phyloP scores from a whole-genome alignment of 805 yeast genomes.

The Teunomyces lycoperdinae region DNA sequence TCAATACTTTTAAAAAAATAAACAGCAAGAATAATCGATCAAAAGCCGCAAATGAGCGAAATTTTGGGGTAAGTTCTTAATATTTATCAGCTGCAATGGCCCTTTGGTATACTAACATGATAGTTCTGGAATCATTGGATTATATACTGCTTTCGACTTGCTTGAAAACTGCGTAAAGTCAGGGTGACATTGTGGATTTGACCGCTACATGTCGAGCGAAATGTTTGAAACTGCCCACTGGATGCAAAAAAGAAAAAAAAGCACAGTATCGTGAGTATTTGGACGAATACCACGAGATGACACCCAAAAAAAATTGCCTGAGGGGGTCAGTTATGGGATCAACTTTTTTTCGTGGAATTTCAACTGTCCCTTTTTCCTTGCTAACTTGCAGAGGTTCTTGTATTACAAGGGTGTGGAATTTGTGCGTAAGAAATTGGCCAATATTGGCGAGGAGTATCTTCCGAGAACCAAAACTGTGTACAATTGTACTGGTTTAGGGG shows the following conservation, averaged over 20 bases:
- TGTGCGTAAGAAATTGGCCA: constrained; percentile 43
- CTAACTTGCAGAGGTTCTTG: constrained; percentile 45
- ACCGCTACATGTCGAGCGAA: constrained; percentile 54
- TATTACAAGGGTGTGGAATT: constrained; percentile 50
- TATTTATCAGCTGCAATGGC: no score
- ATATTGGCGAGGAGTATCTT: constrained; percentile 54
- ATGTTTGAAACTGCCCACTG: constrained; percentile 53
- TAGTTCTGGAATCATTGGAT: constrained; percentile 64
- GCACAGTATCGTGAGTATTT: constrained; percentile 48
- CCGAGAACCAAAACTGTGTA: constrained; percentile 47
- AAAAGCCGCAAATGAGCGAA: constrained; percentile 9
- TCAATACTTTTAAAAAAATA: no score
- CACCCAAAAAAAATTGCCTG: constrained; percentile 39
- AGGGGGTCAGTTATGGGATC: constrained; percentile 56
- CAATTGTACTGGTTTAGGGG: constrained; percentile 78
- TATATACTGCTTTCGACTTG: constrained; percentile 57
- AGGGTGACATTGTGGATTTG: constrained; percentile 54
- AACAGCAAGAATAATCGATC: not conserved
- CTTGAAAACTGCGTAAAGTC: constrained; percentile 40
- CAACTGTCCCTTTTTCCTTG: constrained; percentile 64
- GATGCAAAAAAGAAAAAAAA: constrained; percentile 44
- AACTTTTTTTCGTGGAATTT: constrained; percentile 62
- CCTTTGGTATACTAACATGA: constrained; percentile 1
- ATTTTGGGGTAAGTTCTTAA: constrained; percentile 28
- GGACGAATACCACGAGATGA: constrained; percentile 41